Evolutionary conservation across 306 rosid species (phyloP).

Genomic region (Carpinus viminea): DNA sequence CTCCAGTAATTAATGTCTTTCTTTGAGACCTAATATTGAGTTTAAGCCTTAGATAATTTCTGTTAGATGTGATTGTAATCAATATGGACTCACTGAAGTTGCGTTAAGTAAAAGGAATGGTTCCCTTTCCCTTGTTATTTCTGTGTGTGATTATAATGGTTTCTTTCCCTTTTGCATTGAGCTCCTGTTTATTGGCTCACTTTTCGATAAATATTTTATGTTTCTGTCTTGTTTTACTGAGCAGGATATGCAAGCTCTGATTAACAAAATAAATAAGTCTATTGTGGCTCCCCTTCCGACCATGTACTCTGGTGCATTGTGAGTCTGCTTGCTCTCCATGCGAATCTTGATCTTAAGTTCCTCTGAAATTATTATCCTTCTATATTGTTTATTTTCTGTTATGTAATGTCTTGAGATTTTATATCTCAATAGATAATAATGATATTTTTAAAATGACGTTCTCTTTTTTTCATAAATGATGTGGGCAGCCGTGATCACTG

Average conservation of each 20-base stretch:
- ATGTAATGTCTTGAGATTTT: constrained; percentile 1
- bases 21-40: neutral
- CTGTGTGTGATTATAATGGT: neutral
- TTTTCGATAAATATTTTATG: neutral
- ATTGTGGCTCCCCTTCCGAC: constrained; percentile 96
- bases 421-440: neutral
- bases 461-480: neutral
- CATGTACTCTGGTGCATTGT: constrained; percentile 89
- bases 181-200: neutral
- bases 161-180: neutral
- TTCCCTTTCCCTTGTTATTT: neutral
- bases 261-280: constrained; percentile 91
- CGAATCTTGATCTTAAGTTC: constrained; percentile 16
- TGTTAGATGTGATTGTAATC: neutral
- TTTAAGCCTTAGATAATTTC: neutral
- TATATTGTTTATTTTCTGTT: neutral
- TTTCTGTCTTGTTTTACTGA: constrained; percentile 38
- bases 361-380: neutral
- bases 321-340: constrained; percentile 37
- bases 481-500: constrained; percentile 10
- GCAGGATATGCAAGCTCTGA: constrained; percentile 98
- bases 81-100: neutral
- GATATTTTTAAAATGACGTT: neutral
- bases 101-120: neutral
- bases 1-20: neutral